Base-by-base conservation (phyloP, 768 basidiomycete genomes). In the Rhizopogon vesiculosus region DNA sequence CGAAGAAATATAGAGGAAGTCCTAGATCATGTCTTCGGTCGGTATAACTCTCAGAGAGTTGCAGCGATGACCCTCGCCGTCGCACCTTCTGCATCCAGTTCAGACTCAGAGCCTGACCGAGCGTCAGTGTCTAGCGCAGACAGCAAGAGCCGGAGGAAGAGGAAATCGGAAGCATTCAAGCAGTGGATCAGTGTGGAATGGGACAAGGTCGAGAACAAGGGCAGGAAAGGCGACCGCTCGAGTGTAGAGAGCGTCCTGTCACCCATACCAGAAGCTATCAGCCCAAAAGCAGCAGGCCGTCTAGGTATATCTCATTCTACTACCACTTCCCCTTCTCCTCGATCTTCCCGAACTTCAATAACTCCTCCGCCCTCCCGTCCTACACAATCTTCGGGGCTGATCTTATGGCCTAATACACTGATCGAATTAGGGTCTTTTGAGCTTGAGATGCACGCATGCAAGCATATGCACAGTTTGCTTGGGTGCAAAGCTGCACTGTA, bases 401-500 rank as follows among this genome's bases (percentile, higher is more conserved):
- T 89, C 22, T 69, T 88, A 35, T 80, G 74, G 76, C 83, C 80
- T 7, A 70, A 76, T 25, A 81, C 78, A 6, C 86, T 85, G 65
- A 72, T 89, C 45, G 79, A 85, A 1, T 71, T 86, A 60, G 54
- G 75, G 0, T 76, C 86, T 22, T 63, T 67, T 3, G 87, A 87
- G 64, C 72, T 90, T 35, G 88, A 90, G 71, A 83, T 87, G 83
- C 85, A 89, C 62, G 77, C 82, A n/a, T 85, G 83, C 70, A 86
- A 83, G 69, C 77, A 84, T 63, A 69, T 89, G 48, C 85, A 90
- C 63, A 76, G 77, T 6, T 65, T 91, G 3, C 72, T 91, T 25
- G 81, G 81, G 31, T 86, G 82, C 63, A 81, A 82, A 62, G 73
- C 74, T 38, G 85, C 87, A 4, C 70, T 91, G 9, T 64, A 60